Base-by-base conservation (phyloP, 768 basidiomycete genomes). In the Asterophora parasitica region DNA sequence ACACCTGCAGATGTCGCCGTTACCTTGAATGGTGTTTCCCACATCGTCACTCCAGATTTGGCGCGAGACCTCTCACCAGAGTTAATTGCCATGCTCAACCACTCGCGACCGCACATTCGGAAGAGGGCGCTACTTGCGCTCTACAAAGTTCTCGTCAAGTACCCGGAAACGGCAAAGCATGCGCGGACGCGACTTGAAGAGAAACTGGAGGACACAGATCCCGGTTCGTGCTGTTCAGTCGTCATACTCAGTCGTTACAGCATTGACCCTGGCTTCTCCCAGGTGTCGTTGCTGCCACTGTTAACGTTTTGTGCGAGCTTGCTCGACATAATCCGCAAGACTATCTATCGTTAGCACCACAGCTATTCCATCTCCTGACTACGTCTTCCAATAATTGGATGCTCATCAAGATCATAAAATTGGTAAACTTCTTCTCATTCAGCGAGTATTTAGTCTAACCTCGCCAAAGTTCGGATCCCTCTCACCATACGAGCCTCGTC, bases 371-470 rank as follows among this genome's bases (percentile, higher is more conserved):
- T 58, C 76, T 98, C 9, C 71, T 99, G 50, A 96, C 92, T 0
- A 92, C 85, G 2, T 92, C 92, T 9, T 87, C 89, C 8, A 98
- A 99, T 65, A 99, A 99, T 58, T 99, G 96, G 96, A 95, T 98
- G 91, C 77, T 99, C 50, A 99, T 99, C 66, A 99, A 99, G 69
- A 86, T 98, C 45, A 84, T 98, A 63, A 99, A 99, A 69, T 66
- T 98, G 65, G 95, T 93, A 65, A 58, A 49, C 49, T 19, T 15
- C 10, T 38, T 23, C 31, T 3, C 15, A 36, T 26, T n/a, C 3
- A 7, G 12, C 13, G 15, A 9, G 8, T 30, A 39, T 12, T 38
- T 23, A 27, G 42, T 7, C 51, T 49, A 3, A 38, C 50, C 42
- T 16, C 40, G 50, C 8, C 32, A 5, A 59, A 98, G 95, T 97